A percentile compares a stretch with the other conserved stretches of the same genome.
These are phyloP conservation scores for Mesembryanthemum crystallinum DNA, from an alignment of 148 eudicot species.

Conservation along the genomic window DNA sequence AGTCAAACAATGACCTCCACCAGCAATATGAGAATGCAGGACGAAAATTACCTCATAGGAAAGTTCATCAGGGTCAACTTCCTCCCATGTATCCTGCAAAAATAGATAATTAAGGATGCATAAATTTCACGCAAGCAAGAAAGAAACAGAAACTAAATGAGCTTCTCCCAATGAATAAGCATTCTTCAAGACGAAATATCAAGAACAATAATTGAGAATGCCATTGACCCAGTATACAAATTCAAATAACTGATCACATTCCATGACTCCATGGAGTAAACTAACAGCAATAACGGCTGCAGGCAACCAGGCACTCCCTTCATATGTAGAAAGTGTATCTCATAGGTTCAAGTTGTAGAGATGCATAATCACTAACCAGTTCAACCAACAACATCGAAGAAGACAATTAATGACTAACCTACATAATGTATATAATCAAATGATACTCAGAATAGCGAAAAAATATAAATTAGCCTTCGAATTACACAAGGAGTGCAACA, in stretches of 20 bases:
- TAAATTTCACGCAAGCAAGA: conserved; percentile 14
- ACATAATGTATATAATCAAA: too few species aligned
- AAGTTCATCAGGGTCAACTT: conserved; percentile 93
- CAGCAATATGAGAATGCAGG: conserved; percentile 7
- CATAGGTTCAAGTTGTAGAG: background rate
- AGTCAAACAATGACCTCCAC: background rate
- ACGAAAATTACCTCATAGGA: conserved; percentile 76
- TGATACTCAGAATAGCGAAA: too few species aligned
- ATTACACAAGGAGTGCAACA: too few species aligned
- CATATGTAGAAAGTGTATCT: background rate
- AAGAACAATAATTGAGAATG: background rate
- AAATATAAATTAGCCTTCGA: too few species aligned
- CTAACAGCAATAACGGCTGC: background rate
- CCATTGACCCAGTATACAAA: background rate
- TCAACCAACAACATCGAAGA: background rate
- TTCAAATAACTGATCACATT: background rate
- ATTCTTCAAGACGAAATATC: background rate
- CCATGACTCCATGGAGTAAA: background rate
- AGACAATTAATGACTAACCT: background rate
- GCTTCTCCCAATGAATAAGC: background rate
- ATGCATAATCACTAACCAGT: background rate
- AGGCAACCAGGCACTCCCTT: background rate
- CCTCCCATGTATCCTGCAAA: conserved; percentile 89
- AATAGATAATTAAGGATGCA: conserved; percentile 5
- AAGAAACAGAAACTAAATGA: background rate